Evolutionary conservation across 2,329 filamentous ascomycete species (phyloP).

Genomic region (Exophiala viscosa): DNA sequence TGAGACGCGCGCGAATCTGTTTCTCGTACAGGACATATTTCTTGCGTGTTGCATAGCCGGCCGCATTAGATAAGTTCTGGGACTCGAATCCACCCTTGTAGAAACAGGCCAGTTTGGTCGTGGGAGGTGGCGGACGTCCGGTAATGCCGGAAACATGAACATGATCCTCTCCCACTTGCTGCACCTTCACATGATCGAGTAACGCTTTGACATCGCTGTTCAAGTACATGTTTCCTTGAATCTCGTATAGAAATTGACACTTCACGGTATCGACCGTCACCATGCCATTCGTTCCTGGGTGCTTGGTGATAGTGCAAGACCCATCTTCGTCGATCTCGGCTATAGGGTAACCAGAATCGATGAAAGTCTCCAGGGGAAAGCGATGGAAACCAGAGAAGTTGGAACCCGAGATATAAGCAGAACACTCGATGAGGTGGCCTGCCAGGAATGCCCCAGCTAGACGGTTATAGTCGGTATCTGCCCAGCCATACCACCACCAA

Average conservation of each 20-base stretch:
- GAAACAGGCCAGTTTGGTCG: constrained; percentile 48
- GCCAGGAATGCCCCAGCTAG: constrained; percentile 51
- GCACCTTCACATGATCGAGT: constrained; percentile 35
- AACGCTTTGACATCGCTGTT: constrained; percentile 46
- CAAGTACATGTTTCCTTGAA: constrained; percentile 47
- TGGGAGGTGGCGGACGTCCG: constrained; percentile 44
- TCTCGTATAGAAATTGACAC: constrained; percentile 49
- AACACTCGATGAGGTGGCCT: constrained; percentile 53
- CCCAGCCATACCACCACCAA: constrained; percentile 55
- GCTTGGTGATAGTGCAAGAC: constrained; percentile 41
- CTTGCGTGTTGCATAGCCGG: constrained; percentile 41
- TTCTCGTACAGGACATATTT: constrained; percentile 31
- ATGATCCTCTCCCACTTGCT: constrained; percentile 34
- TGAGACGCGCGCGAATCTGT: too few relatives aligned
- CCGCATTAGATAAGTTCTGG: constrained; percentile 42
- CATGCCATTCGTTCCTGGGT: constrained; percentile 35
- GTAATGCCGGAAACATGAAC: constrained; percentile 32
- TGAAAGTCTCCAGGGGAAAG: constrained; percentile 29
- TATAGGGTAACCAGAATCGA: constrained; percentile 44
- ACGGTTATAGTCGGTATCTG: constrained; percentile 42
- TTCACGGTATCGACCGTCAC: constrained; percentile 49
- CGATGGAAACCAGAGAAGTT: constrained; percentile 51
- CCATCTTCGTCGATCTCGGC: constrained; percentile 41
- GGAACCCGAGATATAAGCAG: constrained; percentile 50
- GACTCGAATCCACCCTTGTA: constrained; percentile 45